These are phyloP conservation scores for Penicillium sp. DNA, from an alignment of 2,329 filamentous ascomycete genomes.

Conservation along the genomic window DNA sequence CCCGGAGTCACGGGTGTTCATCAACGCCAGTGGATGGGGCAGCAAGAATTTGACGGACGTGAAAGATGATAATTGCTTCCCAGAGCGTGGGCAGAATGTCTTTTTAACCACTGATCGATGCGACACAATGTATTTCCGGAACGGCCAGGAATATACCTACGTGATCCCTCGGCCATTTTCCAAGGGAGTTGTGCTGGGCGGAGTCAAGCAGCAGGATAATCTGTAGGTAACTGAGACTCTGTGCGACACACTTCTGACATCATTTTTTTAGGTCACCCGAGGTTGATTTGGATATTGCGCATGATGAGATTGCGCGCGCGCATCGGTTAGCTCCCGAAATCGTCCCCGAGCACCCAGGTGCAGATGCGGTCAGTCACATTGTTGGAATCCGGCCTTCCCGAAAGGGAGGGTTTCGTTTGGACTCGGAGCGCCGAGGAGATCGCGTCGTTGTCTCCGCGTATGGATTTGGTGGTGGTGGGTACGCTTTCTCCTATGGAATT, in stretches of 20 bases:
- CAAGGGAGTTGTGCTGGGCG: slow-evolving; percentile 36
- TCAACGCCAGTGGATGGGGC: slow-evolving; percentile 42
- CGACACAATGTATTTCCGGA: slow-evolving; percentile 36
- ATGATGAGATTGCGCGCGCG: slow-evolving; percentile 42
- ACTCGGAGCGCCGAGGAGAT: slow-evolving; percentile 28
- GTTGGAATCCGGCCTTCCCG: slow-evolving; percentile 40
- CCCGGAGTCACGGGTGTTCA: slow-evolving; percentile 37
- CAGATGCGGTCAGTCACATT: slow-evolving; percentile 33
- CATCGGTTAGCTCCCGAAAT: slow-evolving; percentile 40
- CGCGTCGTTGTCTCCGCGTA: slow-evolving; percentile 38
- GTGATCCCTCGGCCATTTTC: slow-evolving; percentile 39
- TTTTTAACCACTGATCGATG: slow-evolving; percentile 35
- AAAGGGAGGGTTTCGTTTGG: slow-evolving; percentile 37
- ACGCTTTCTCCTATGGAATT: slow-evolving; percentile 41
- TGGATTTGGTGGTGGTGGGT: slow-evolving; percentile 41
- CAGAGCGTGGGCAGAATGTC: slow-evolving; percentile 42
- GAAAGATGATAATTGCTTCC: slow-evolving; percentile 36
- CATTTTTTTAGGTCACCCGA: slow-evolving; percentile 32
- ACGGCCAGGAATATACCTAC: slow-evolving; percentile 42
- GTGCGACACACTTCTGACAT: neutral
- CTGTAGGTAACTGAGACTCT: slow-evolving; percentile 24
- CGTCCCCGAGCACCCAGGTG: slow-evolving; percentile 33
- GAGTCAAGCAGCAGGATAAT: slow-evolving; percentile 36
- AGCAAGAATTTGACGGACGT: slow-evolving; percentile 38
- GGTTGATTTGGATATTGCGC: slow-evolving; percentile 37